Evolutionary conservation across 2,329 filamentous ascomycete species (phyloP).

Genomic region (Didymosphaeria variabile): DNA sequence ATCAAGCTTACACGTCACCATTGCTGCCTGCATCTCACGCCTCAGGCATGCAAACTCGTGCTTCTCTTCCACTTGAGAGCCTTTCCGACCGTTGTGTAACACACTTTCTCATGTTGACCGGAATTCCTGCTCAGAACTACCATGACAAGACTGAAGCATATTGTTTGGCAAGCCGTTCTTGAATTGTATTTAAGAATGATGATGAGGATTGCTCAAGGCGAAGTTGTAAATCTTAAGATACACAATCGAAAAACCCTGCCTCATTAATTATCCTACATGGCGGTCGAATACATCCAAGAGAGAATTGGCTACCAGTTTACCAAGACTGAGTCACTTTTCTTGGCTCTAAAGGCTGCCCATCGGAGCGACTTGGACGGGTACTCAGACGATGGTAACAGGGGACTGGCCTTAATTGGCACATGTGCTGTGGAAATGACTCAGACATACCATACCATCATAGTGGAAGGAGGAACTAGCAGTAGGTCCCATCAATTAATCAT

Average conservation of each 20-base stretch:
- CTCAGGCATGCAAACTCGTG: too few relatives aligned
- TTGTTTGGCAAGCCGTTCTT: too few relatives aligned
- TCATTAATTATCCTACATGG: not conserved
- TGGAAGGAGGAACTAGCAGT: slow-evolving; percentile 4
- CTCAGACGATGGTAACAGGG: slow-evolving; percentile 19
- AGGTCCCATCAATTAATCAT: not conserved
- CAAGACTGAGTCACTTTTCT: slow-evolving; percentile 3
- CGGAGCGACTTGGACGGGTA: slow-evolving; percentile 8
- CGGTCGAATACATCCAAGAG: slow-evolving; percentile 4
- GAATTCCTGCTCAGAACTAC: too few relatives aligned
- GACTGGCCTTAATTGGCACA: slow-evolving; percentile 6
- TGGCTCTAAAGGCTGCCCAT: slow-evolving; percentile 21
- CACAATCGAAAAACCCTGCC: not conserved
- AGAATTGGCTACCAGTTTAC: slow-evolving; percentile 14
- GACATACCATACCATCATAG: slow-evolving; percentile 7
- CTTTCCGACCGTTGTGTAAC: too few relatives aligned
- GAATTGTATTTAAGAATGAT: too few relatives aligned
- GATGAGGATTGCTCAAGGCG: too few relatives aligned
- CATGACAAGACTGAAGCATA: too few relatives aligned
- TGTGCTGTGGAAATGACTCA: slow-evolving; percentile 17
- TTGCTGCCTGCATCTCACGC: too few relatives aligned
- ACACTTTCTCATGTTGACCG: too few relatives aligned
- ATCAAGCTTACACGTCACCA: too few relatives aligned
- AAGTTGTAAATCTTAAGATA: not conserved
- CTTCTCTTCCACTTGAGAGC: too few relatives aligned